Conservation (phyloP, 2,329 filamentous ascomycete species). For the Ilyonectria robusta region DNA sequence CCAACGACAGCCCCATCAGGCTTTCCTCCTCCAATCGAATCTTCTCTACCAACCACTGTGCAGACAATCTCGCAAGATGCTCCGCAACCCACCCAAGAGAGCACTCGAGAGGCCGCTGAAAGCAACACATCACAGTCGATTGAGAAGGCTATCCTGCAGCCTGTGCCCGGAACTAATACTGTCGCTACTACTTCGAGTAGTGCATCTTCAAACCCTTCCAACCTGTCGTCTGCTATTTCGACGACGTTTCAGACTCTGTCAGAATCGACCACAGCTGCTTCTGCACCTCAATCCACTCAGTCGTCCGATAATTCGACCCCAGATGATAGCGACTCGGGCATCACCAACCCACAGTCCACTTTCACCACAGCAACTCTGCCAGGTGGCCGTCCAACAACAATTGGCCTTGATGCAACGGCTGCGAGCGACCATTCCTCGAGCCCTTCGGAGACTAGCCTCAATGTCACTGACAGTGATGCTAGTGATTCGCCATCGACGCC, state of each 20-base stretch:
- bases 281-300: constrained; percentile 34
- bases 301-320: constrained; percentile 29
- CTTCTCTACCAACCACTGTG: background rate
- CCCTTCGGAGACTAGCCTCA: constrained; percentile 32
- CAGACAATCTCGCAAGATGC: constrained; percentile 1
- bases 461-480: constrained; percentile 28
- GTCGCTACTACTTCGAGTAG: background rate
- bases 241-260: constrained; percentile 40
- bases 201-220: constrained; percentile 23
- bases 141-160: constrained; percentile 26
- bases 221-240: constrained; percentile 27
- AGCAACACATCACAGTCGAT: constrained; percentile 20
- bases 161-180: constrained; percentile 8
- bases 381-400: constrained; percentile 40
- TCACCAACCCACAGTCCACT: constrained; percentile 31
- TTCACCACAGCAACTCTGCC: constrained; percentile 41
- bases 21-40: background rate
- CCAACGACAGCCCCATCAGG: background rate
- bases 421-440: constrained; percentile 38
- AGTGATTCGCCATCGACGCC: constrained; percentile 39
- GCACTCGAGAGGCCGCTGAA: constrained; percentile 7
- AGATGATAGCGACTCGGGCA: constrained; percentile 33
- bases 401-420: constrained; percentile 38
- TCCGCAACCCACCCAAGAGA: constrained; percentile 17
- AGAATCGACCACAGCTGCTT: constrained; percentile 36